These are phyloP conservation scores for Colletotrichum aenigma DNA, from an alignment of 2,329 filamentous ascomycete genomes.

Conservation along the genomic window DNA sequence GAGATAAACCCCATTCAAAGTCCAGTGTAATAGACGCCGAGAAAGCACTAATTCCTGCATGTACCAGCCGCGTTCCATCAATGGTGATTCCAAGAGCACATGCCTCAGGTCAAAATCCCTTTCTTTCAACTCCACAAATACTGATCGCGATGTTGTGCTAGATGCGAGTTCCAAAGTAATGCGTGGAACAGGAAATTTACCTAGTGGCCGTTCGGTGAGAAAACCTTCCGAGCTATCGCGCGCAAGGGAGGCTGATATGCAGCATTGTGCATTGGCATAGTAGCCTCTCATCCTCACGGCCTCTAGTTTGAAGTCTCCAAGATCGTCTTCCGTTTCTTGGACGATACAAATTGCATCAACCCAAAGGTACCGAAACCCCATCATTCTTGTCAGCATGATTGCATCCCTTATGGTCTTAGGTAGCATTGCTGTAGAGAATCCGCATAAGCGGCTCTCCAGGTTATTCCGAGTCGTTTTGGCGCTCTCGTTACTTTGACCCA, in stretches of 20 bases:
- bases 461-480: background rate
- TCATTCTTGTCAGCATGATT: background rate
- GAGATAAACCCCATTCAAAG: too few relatives aligned
- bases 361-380: background rate
- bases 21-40: too few relatives aligned
- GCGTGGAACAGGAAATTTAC: background rate
- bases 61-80: too few relatives aligned
- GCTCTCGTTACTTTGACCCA: too few relatives aligned
- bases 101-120: too few relatives aligned
- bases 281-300: background rate
- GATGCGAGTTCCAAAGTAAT: background rate
- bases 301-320: background rate
- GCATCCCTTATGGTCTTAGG: background rate
- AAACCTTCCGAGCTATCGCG: background rate
- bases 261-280: background rate
- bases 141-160: too few relatives aligned
- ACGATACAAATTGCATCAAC: background rate
- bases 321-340: background rate
- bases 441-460: background rate
- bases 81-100: too few relatives aligned
- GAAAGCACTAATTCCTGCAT: too few relatives aligned
- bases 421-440: background rate
- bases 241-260: background rate
- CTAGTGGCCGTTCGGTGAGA: background rate
- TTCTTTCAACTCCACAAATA: rapidly evolving